A percentile compares a stretch with the other conserved stretches of the same genome.
Conservation (phyloP, 305 asterid genomes). For the Rubia tinctorum region DNA sequence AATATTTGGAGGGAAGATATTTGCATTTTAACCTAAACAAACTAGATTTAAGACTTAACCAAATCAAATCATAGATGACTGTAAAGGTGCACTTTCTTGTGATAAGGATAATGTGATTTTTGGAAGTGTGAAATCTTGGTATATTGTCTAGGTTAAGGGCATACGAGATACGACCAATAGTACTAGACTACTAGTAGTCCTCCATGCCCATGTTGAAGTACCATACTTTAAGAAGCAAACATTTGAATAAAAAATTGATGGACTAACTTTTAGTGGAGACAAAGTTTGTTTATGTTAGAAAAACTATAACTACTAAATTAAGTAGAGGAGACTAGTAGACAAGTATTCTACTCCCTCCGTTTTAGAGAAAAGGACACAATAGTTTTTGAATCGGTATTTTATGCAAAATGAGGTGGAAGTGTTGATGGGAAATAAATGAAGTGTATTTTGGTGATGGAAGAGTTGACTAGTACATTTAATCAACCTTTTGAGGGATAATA, state of each 20-base stretch:
- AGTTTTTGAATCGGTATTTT: no score
- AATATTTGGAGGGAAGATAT: background rate
- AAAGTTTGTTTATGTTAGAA: slow-evolving; percentile 25
- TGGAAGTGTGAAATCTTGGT: background rate
- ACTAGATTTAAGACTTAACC: background rate
- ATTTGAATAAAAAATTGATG: background rate
- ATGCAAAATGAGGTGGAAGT: no score
- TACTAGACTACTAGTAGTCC: background rate
- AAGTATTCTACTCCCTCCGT: slow-evolving; percentile 5
- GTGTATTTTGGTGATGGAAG: no score
- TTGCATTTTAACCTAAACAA: background rate
- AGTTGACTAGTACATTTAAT: no score
- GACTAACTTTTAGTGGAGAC: slow-evolving; percentile 36
- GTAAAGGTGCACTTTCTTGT: background rate
- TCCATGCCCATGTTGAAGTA: background rate
- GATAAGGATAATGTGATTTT: background rate
- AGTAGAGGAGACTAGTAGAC: background rate
- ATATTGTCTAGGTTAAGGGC: background rate
- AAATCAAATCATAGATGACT: background rate
- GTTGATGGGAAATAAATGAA: no score
- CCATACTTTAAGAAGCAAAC: slow-evolving; percentile 1
- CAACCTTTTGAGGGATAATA: no score
- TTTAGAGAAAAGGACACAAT: no score
- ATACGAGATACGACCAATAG: background rate
- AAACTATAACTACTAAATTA: background rate